Evolutionary conservation across 192 early-diverging fungal genomes (phyloP).

Genomic region (Backusella parvicylindrica): DNA sequence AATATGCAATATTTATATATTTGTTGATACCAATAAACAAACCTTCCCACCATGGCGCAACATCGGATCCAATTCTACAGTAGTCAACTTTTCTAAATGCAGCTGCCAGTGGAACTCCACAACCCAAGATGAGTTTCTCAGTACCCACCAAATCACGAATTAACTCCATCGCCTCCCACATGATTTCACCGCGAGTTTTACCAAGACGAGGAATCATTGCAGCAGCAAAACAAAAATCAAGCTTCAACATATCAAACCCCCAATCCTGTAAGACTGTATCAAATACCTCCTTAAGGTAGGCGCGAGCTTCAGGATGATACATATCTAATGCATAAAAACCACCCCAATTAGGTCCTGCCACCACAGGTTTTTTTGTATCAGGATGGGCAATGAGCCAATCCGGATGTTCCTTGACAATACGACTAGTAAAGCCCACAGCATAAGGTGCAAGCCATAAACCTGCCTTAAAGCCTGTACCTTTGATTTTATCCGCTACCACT

Average conservation of each 20-base stretch:
- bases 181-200: conserved; percentile 46
- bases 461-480: conserved; percentile 29
- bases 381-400: conserved; percentile 37
- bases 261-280: conserved; percentile 37
- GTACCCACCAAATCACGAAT: conserved; percentile 37
- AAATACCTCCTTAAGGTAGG: conserved; percentile 40
- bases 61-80: conserved; percentile 52
- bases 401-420: conserved; percentile 38
- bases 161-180: conserved; percentile 48
- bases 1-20: neutral
- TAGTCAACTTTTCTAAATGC: conserved; percentile 43
- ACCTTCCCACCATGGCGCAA: conserved; percentile 44
- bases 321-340: conserved; percentile 46
- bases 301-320: conserved; percentile 35
- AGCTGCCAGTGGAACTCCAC: conserved; percentile 46
- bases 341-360: conserved; percentile 37
- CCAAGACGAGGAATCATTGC: conserved; percentile 40
- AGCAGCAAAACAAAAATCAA: conserved; percentile 50
- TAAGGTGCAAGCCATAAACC: conserved; percentile 53
- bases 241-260: conserved; percentile 48
- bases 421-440: conserved; percentile 35
- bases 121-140: conserved; percentile 41
- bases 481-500: conserved; percentile 32
- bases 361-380: conserved; percentile 17
- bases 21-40: neutral